Percentiles rank a stretch among this genome's conserved stretches.
phyloP scores from a whole-genome alignment of 495 filamentous ascomycete genomes.

The Hyaloscypha hepaticicola region DNA sequence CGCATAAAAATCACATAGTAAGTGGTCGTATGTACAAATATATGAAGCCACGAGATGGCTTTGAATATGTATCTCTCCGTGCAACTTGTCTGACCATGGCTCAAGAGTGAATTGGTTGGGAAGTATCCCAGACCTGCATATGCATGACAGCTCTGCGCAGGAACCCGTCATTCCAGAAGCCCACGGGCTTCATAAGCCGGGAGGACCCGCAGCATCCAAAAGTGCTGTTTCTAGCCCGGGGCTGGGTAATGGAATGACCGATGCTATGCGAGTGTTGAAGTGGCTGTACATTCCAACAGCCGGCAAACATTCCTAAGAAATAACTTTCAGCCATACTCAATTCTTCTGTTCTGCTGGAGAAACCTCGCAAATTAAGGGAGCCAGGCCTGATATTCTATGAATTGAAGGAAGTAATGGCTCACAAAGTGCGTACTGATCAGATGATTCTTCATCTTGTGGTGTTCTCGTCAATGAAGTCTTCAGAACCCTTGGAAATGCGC shows the following conservation, averaged over 20 bases:
- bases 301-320: slow-evolving; percentile 2
- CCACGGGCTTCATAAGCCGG: neutral
- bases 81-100: neutral
- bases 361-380: too few relatives aligned
- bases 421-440: neutral
- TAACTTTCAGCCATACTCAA: neutral
- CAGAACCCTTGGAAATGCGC: too few relatives aligned
- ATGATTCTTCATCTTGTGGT: too few relatives aligned
- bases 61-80: too few relatives aligned
- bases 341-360: too few relatives aligned
- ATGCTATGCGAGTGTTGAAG: neutral
- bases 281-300: slow-evolving; percentile 5
- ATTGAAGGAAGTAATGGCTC: neutral
- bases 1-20: slow-evolving; percentile 12
- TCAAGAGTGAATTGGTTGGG: neutral
- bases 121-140: neutral
- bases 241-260: too few relatives aligned
- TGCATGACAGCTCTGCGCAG: slow-evolving; percentile 6
- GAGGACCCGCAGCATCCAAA: neutral
- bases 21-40: slow-evolving; percentile 16
- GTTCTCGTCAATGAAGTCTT: neutral
- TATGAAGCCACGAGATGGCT: neutral
- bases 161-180: neutral
- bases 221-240: neutral
- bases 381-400: neutral